Conservation (phyloP, 352 stramenopile species). For the Blastocystis hominis region DNA sequence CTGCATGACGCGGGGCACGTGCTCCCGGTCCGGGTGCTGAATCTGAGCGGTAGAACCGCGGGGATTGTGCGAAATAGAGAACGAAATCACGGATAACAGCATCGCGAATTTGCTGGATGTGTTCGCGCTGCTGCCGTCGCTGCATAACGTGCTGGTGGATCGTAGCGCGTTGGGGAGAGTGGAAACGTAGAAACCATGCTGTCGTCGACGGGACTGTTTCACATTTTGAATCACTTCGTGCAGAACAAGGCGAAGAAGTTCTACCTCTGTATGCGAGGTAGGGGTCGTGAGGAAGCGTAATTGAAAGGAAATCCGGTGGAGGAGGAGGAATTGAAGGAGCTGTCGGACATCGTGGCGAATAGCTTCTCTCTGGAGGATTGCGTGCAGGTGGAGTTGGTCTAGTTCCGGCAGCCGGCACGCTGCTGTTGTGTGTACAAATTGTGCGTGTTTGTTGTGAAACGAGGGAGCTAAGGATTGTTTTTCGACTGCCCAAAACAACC, state of each 20-base stretch:
- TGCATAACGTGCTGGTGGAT: slow-evolving; percentile 23
- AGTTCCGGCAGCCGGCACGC: neutral
- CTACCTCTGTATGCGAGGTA: slow-evolving; percentile 22
- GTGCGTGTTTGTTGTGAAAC: neutral
- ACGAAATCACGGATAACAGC: neutral
- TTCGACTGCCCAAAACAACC: slow-evolving; percentile 7
- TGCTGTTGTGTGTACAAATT: neutral
- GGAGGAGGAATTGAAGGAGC: neutral
- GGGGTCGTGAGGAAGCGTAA: neutral
- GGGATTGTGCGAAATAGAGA: neutral
- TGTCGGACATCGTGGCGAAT: neutral
- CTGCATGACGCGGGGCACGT: neutral
- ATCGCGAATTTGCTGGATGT: neutral
- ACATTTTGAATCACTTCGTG: neutral
- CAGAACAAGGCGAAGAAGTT: neutral
- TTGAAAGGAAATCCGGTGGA: neutral
- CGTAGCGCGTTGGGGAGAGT: neutral
- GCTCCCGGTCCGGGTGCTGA: neutral
- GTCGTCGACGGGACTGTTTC: neutral
- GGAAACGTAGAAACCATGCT: neutral
- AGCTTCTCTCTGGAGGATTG: neutral
- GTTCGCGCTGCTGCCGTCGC: neutral
- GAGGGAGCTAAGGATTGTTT: neutral
- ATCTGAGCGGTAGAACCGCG: neutral
- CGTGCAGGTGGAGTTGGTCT: neutral